Evolutionary conservation across 805 yeast genomes (phyloP).

Genomic region (Pichia heedii): DNA sequence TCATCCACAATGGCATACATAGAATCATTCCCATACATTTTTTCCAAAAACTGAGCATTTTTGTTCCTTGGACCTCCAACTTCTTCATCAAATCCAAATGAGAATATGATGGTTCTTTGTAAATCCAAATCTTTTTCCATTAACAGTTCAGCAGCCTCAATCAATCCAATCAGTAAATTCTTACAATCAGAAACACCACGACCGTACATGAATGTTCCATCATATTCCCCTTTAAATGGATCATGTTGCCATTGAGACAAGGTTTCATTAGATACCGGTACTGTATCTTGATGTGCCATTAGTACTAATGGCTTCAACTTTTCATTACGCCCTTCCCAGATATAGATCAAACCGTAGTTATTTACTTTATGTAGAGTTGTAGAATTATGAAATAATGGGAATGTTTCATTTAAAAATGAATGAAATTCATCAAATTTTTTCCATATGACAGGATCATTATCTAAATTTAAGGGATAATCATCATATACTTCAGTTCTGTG

Average conservation of each 20-base stretch:
- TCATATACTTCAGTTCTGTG: no score
- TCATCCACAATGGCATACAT: constrained; percentile 36
- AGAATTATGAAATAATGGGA: constrained; percentile 29
- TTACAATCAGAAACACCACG: constrained; percentile 35
- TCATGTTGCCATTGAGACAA: constrained; percentile 30
- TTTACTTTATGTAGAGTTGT: constrained; percentile 32
- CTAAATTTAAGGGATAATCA: background rate
- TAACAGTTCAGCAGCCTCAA: no score
- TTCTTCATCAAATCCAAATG: no score
- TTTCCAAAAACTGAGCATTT: constrained; percentile 27
- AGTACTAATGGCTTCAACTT: constrained; percentile 36
- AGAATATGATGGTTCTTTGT: no score
- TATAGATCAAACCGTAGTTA: constrained; percentile 33
- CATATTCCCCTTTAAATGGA: constrained; percentile 30
- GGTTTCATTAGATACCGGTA: constrained; percentile 36
- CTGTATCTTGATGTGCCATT: constrained; percentile 42
- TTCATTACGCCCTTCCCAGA: constrained; percentile 32
- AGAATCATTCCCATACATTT: constrained; percentile 34
- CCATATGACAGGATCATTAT: constrained; percentile 11
- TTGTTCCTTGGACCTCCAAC: no score
- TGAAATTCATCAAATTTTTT: constrained; percentile 10
- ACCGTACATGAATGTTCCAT: constrained; percentile 30
- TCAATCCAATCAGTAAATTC: constrained; percentile 32
- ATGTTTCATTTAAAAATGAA: constrained; percentile 30
- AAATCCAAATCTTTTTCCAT: no score